These are phyloP conservation scores for Pontederia crassipes DNA, from an alignment of 176 grass and related monocot genomes.

Conservation along the genomic window DNA sequence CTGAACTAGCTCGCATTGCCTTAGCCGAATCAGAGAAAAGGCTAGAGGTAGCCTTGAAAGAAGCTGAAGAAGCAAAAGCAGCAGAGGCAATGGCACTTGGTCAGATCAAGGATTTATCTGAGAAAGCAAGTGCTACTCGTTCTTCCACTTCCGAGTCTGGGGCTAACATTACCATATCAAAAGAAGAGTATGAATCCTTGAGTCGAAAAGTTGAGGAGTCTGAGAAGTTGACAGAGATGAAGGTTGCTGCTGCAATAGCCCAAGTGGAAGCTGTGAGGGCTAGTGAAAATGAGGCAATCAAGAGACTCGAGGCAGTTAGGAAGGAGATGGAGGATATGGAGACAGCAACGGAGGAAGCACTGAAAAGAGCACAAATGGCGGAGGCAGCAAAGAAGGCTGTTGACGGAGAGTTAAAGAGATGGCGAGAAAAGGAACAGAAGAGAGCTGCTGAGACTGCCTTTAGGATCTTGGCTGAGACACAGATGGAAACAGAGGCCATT, in stretches of 20 bases:
- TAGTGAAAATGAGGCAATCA: conserved; percentile 78
- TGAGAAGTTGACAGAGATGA: conserved; percentile 85
- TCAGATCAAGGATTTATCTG: conserved; percentile 77
- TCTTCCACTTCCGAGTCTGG: conserved; percentile 69
- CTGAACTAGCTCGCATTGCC: conserved; percentile 41
- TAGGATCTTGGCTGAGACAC: conserved; percentile 33
- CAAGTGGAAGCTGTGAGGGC: conserved; percentile 85
- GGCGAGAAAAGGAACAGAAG: conserved; percentile 78
- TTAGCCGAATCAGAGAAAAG: conserved; percentile 60
- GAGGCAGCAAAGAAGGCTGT: conserved; percentile 90
- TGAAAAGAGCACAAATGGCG: conserved; percentile 86
- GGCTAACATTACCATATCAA: conserved; percentile 87
- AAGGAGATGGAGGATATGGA: conserved; percentile 97
- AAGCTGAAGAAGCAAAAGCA: conserved; percentile 79
- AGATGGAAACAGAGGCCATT: conserved; percentile 22
- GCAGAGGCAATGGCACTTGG: conserved; percentile 81
- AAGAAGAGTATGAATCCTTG: conserved; percentile 80
- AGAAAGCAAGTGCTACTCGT: conserved; percentile 54
- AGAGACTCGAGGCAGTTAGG: conserved; percentile 53
- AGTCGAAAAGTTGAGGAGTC: conserved; percentile 83
- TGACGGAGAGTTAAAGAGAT: conserved; percentile 79
- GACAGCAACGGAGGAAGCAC: conserved; percentile 67
- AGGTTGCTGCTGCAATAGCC: conserved; percentile 81
- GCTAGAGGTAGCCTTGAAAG: conserved; percentile 55
- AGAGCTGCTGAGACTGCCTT: conserved; percentile 44